Base-by-base conservation (phyloP, 345 rosid genomes). In the Lepidium didymum region DNA sequence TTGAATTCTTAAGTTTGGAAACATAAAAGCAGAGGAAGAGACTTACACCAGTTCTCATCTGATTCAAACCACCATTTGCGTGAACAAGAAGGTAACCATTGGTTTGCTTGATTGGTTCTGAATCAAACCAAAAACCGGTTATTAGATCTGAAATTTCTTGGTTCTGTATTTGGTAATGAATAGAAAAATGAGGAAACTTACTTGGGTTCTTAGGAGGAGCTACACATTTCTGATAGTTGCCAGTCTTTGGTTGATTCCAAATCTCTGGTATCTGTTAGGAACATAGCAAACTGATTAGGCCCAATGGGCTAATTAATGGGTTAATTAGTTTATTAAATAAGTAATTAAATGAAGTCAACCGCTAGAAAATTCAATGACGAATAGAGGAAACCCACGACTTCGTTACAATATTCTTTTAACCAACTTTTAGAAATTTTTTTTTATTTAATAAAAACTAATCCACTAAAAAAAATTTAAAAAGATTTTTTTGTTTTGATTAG, bases 21-120 rank as follows among this genome's bases (percentile, higher is more conserved):
- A 49, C 25, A 25, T 54, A 8, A 61, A 61, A 45, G 33, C 6
- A 49, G 61, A 46, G 38, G 34, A 56, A 41, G 60, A 18, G 44
- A 51, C 64, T 61, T 75, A 87, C 97, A 72, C 97, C 95, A 41
- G 71, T 82, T 80, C 84, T 90, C 97, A 90, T 90, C 62, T 90
- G 97, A 77, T 90, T 90, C 77, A 90, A 58, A 64, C 97, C 97
- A 18, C 97, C 97, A 25, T 91, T 91, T 13, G 97, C 82, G 69
- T 85, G 85, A 36, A 85, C 91, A 46, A 82, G 63, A 72, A 91
- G 47, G 61, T 85, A 85, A 8, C 96, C 92, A 68, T 85, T 81
- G 7, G 84, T 77, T 8, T 25, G 9, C 56, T 56, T 59, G 14
- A n/a, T 41, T 16, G 70, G 69, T 62, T 23, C 78, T 75, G 46